Percentiles rank a stretch among this genome's conserved stretches.
Evolutionary conservation across 495 filamentous ascomycete species (phyloP).

Genomic region (Alectoria sarmentosa): DNA sequence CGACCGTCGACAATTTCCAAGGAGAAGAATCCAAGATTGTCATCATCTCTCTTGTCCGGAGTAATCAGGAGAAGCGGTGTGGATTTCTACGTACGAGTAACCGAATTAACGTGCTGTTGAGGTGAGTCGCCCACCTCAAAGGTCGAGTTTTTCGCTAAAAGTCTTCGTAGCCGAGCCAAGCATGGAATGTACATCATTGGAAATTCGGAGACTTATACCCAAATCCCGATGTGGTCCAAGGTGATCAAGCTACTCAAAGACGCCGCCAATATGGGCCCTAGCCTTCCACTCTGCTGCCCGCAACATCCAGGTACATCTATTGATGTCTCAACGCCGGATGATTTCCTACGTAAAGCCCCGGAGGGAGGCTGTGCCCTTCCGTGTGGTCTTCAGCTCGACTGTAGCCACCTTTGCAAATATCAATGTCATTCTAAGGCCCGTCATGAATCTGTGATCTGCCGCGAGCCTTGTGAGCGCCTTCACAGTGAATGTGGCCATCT

Average conservation of each 20-base stretch:
- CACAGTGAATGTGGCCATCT: too few relatives aligned
- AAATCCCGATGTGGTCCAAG: constrained; percentile 62
- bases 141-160: too few relatives aligned
- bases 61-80: constrained; percentile 53
- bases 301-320: constrained; percentile 58
- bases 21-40: constrained; percentile 77
- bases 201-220: constrained; percentile 50
- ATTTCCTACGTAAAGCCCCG: constrained; percentile 56
- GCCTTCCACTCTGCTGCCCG: constrained; percentile 55
- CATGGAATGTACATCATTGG: constrained; percentile 86
- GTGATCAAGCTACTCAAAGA: constrained; percentile 50
- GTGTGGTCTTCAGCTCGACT: constrained; percentile 49
- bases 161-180: constrained; percentile 57
- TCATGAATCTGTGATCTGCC: constrained; percentile 51
- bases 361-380: constrained; percentile 59
- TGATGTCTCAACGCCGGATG: constrained; percentile 47
- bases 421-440: constrained; percentile 56
- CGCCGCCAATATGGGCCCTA: constrained; percentile 45
- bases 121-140: too few relatives aligned
- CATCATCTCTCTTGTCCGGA: constrained; percentile 74
- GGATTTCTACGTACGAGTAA: constrained; percentile 72
- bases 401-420: constrained; percentile 55
- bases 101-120: constrained; percentile 64
- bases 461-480: constrained; percentile 45
- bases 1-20: constrained; percentile 67